phyloP scores from a whole-genome alignment of 306 rosid species.

The Malus orientalis region DNA sequence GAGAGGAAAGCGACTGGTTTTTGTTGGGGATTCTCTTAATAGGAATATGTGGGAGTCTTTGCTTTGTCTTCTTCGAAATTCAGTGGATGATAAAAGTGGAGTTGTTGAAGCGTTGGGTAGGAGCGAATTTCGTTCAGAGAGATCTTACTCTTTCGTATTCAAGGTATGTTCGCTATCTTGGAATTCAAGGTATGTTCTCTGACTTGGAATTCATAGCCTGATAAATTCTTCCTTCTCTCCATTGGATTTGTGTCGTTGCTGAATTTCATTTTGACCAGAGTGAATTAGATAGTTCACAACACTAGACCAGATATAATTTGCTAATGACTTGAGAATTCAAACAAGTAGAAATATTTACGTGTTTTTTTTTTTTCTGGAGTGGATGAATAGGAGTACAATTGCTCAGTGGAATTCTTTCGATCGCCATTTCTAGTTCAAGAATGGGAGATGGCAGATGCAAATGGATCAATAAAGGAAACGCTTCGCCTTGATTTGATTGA shows the following conservation, averaged over 20 bases:
- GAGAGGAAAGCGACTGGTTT: slow-evolving; percentile 18
- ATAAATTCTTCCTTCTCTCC: not conserved
- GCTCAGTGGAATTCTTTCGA: slow-evolving; percentile 19
- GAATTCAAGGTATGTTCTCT: not conserved
- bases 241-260: not conserved
- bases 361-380: not conserved
- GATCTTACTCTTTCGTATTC: slow-evolving; percentile 5
- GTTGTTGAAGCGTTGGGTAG: slow-evolving; percentile 13
- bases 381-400: slow-evolving; percentile 14
- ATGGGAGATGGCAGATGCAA: slow-evolving; percentile 7
- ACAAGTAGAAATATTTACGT: not conserved
- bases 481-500: slow-evolving; percentile 17
- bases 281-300: not conserved
- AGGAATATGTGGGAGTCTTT: slow-evolving; percentile 27
- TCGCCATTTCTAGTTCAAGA: slow-evolving; percentile 24
- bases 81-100: slow-evolving; percentile 9
- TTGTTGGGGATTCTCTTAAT: slow-evolving; percentile 22
- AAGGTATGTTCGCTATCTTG: slow-evolving; percentile 2
- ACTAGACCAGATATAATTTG: not conserved
- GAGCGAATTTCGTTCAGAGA: slow-evolving; percentile 6
- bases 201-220: not conserved
- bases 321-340: not conserved
- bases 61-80: slow-evolving; percentile 13
- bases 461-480: slow-evolving; percentile 13
- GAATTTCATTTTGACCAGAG: not conserved